These are phyloP conservation scores for Ilex paraguariensis DNA, from an alignment of 305 asterid species.

Conservation along the genomic window DNA sequence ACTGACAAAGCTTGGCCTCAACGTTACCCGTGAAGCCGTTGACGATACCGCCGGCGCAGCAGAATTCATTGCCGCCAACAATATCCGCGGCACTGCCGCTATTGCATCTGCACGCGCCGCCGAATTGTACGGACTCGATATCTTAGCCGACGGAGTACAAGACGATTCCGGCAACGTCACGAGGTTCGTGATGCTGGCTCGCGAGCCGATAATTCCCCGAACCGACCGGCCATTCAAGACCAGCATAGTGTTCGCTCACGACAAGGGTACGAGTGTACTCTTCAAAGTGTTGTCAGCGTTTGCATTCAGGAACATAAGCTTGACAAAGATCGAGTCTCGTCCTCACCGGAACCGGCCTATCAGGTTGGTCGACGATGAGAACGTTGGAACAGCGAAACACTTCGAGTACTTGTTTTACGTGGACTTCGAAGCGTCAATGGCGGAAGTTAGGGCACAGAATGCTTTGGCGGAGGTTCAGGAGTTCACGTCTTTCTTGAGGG, in stretches of 20 bases:
- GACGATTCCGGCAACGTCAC: constrained; percentile 80
- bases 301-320: constrained; percentile 69
- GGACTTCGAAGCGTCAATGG: constrained; percentile 92
- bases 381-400: constrained; percentile 73
- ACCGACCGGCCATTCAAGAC: constrained; percentile 86
- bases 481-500: constrained; percentile 74
- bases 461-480: constrained; percentile 85
- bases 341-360: constrained; percentile 71
- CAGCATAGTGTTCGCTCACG: constrained; percentile 84
- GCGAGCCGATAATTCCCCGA: constrained; percentile 83
- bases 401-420: constrained; percentile 82
- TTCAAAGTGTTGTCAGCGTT: constrained; percentile 85
- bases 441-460: constrained; percentile 80
- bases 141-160: constrained; percentile 72
- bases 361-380: constrained; percentile 59
- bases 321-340: constrained; percentile 80
- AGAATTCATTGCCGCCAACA: constrained; percentile 61
- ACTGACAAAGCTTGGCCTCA: constrained; percentile 51
- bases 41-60: constrained; percentile 96
- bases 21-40: constrained; percentile 68
- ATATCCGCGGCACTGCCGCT: constrained; percentile 75
- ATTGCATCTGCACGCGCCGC: constrained; percentile 87
- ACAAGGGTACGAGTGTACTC: constrained; percentile 65
- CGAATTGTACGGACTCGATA: constrained; percentile 60
- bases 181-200: constrained; percentile 75